Evolutionary conservation across 129 eudicot genomes (phyloP).

Genomic region (Centella asiatica): DNA sequence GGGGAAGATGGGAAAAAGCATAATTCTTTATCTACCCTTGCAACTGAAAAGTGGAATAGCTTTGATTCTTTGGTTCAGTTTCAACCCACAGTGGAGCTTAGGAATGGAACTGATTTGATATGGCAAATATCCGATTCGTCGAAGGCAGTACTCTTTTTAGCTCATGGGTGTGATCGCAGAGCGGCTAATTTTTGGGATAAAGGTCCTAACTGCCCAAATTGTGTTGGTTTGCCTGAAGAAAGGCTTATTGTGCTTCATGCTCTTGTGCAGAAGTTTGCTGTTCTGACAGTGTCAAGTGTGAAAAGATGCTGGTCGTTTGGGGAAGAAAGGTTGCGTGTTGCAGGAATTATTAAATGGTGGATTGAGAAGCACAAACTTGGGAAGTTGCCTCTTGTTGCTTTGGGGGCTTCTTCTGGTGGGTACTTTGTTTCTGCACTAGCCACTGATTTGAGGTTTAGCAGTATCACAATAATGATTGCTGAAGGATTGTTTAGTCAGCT

Average conservation of each 20-base stretch:
- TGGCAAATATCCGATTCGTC: constrained; percentile 80
- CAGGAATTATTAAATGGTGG: constrained; percentile 46
- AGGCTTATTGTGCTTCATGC: constrained; percentile 67
- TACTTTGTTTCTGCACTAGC: constrained; percentile 85
- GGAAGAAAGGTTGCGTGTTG: constrained; percentile 42
- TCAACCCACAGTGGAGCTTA: constrained; percentile 45
- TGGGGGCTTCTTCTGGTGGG: constrained; percentile 98
- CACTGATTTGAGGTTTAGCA: constrained; percentile 43
- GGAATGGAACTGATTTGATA: constrained; percentile 48
- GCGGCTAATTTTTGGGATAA: constrained; percentile 85
- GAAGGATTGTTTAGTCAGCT: constrained; percentile 58
- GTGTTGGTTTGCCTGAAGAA: constrained; percentile 92
- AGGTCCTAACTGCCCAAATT: constrained; percentile 41
- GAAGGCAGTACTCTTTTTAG: constrained; percentile 64
- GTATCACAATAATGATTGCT: constrained; percentile 70
- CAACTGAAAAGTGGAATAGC: constrained; percentile 20
- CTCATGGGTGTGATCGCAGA: constrained; percentile 78
- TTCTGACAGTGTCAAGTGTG: constrained; percentile 55
- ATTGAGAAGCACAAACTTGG: constrained; percentile 40
- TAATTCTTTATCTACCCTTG: constrained; percentile 17
- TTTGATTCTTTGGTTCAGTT: constrained; percentile 26
- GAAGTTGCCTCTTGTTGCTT: constrained; percentile 57
- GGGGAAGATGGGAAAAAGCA: constrained; percentile 28
- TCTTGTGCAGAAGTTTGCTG: constrained; percentile 65
- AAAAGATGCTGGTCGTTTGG: constrained; percentile 71